Conservation (phyloP, 1,139 yeast species). For the Sugiyamaella xylanicola region DNA sequence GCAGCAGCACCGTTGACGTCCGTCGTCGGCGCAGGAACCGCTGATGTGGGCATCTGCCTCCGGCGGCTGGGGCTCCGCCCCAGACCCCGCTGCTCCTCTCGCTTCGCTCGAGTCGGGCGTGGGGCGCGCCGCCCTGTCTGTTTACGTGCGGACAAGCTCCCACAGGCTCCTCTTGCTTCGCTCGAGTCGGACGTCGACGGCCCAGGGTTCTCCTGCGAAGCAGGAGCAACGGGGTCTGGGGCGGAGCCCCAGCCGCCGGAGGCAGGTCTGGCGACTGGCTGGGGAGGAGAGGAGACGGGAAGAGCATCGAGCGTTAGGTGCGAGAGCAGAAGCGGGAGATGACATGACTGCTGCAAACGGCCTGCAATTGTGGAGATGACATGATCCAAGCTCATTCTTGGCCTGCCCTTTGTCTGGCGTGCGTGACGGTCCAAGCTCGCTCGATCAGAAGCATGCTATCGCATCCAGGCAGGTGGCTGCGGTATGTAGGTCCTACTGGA, state of each 20-base stretch:
- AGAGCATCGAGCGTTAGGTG: too few relatives aligned
- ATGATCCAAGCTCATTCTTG: not conserved
- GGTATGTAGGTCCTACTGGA: not conserved
- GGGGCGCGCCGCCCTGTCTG: too few relatives aligned
- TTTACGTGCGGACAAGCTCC: too few relatives aligned
- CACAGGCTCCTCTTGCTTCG: not conserved
- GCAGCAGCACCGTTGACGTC: too few relatives aligned
- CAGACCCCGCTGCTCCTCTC: not conserved
- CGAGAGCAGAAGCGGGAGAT: too few relatives aligned
- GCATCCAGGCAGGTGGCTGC: not conserved
- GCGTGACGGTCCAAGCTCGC: too few relatives aligned
- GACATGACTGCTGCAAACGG: too few relatives aligned
- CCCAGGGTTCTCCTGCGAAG: not conserved
- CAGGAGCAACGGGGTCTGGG: not conserved
- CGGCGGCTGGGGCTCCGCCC: not conserved
- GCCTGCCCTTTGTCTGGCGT: too few relatives aligned
- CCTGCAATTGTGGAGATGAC: too few relatives aligned
- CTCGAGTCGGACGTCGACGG: not conserved
- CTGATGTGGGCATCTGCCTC: not conserved
- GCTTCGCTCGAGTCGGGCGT: not conserved
- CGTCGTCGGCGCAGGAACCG: not conserved
- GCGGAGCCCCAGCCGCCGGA: constrained; percentile 1
- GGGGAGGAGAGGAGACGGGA: not conserved
- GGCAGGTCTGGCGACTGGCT: not conserved
- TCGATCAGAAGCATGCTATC: not conserved